A percentile compares a stretch with the other conserved stretches of the same genome.
phyloP scores from a whole-genome alignment of 768 basidiomycete genomes.

The Psilocybe sp. region DNA sequence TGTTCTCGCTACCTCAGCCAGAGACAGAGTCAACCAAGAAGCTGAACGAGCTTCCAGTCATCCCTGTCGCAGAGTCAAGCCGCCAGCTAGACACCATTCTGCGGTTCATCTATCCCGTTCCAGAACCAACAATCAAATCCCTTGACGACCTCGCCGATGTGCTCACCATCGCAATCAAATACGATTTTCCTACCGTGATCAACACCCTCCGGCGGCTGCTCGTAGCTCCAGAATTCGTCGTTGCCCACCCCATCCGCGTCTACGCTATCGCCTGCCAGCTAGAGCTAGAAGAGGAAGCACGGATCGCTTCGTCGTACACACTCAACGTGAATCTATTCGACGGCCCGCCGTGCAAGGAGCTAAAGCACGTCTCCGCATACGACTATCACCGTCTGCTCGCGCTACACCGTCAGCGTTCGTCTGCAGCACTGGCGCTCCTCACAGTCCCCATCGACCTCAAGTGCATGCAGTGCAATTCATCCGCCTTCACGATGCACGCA shows the following conservation, averaged over 20 bases:
- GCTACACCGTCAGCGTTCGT: slow-evolving; percentile 53
- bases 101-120: slow-evolving; percentile 60
- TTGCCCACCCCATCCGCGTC: slow-evolving; percentile 51
- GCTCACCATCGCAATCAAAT: slow-evolving; percentile 58
- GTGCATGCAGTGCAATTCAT: slow-evolving; percentile 69
- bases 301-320: slow-evolving; percentile 57
- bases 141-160: slow-evolving; percentile 53
- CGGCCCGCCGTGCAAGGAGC: slow-evolving; percentile 56
- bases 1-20: slow-evolving; percentile 63
- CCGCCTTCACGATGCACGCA: slow-evolving; percentile 36
- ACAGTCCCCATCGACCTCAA: slow-evolving; percentile 46
- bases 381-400: slow-evolving; percentile 64
- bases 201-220: slow-evolving; percentile 49
- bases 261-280: slow-evolving; percentile 71
- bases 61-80: slow-evolving; percentile 54
- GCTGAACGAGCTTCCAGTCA: slow-evolving; percentile 32
- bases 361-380: slow-evolving; percentile 59
- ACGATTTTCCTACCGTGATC: slow-evolving; percentile 52
- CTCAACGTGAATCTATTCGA: slow-evolving; percentile 52
- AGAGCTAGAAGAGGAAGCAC: slow-evolving; percentile 61
- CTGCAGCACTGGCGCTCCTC: slow-evolving; percentile 46
- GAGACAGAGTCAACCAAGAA: slow-evolving; percentile 7
- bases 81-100: slow-evolving; percentile 47
- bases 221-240: slow-evolving; percentile 46
- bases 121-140: slow-evolving; percentile 46